phyloP scores from a whole-genome alignment of 2,329 filamentous ascomycete genomes.

The Trichoderma sp. region DNA sequence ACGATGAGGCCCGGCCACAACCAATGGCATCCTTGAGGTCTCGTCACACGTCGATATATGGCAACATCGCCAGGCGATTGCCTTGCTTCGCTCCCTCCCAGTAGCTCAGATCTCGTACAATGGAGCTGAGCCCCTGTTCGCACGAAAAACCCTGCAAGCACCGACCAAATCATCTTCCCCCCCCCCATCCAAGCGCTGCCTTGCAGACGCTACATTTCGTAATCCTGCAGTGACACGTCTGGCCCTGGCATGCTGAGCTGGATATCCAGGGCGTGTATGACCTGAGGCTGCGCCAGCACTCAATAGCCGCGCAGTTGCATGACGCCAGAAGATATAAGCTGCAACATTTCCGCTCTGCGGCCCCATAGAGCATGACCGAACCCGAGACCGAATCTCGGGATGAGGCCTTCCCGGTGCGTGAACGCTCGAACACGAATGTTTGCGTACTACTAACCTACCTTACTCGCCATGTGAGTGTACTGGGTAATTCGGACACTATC shows the following conservation, averaged over 20 bases:
- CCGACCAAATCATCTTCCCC: background rate
- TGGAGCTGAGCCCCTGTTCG: background rate
- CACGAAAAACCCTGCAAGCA: background rate
- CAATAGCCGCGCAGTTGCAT: background rate
- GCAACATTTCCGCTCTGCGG: background rate
- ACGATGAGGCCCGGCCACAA: background rate
- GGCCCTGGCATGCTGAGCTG: no score
- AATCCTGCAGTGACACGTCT: background rate
- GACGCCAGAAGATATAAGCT: background rate
- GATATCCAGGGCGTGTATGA: no score
- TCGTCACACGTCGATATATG: background rate
- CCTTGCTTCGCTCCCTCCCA: background rate
- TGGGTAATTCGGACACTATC: no score
- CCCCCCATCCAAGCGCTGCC: background rate
- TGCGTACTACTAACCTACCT: no score
- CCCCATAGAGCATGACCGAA: background rate
- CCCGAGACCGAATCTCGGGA: background rate
- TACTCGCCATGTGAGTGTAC: no score
- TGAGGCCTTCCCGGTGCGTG: background rate
- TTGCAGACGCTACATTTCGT: no score
- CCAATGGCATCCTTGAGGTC: conserved; percentile 2
- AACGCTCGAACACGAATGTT: no score
- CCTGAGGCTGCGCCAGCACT: background rate
- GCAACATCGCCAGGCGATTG: background rate
- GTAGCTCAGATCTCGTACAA: conserved; percentile 4